Evolutionary conservation across 2,329 filamentous ascomycete genomes (phyloP).

Genomic region (Alternaria burnsii): DNA sequence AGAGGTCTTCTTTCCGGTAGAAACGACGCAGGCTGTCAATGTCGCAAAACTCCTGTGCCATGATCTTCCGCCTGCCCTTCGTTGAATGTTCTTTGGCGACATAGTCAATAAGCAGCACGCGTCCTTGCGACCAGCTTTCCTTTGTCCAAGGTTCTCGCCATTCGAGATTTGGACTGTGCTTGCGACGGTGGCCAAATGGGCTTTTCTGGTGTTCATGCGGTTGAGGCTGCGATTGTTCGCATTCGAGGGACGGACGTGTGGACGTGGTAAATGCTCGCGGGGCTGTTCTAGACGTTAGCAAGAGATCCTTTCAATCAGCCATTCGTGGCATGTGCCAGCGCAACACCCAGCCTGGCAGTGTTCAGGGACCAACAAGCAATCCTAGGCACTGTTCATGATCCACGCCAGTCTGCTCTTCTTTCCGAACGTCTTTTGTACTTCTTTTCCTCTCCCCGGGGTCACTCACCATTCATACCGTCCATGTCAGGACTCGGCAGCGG

Average conservation of each 20-base stretch:
- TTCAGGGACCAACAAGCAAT: not conserved
- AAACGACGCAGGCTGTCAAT: conserved; percentile 56
- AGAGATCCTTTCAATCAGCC: not conserved
- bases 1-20: conserved; percentile 51
- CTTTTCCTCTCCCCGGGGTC: not conserved
- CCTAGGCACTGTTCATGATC: not conserved
- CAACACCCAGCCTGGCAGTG: not conserved
- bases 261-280: conserved; percentile 28
- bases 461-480: conserved; percentile 25
- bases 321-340: not conserved
- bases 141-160: conserved; percentile 51
- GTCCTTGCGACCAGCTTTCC: conserved; percentile 51
- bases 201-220: conserved; percentile 26
- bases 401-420: not conserved
- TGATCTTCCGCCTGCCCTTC: conserved; percentile 54
- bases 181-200: conserved; percentile 39
- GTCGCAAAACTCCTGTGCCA: conserved; percentile 59
- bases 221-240: conserved; percentile 18
- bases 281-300: conserved; percentile 19
- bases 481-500: conserved; percentile 34
- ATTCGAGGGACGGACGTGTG: conserved; percentile 19
- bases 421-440: not conserved
- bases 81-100: conserved; percentile 51
- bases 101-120: conserved; percentile 63
- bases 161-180: conserved; percentile 47